Conservation (phyloP, 2,329 filamentous ascomycete genomes). For the Diaporthe humulicola region DNA sequence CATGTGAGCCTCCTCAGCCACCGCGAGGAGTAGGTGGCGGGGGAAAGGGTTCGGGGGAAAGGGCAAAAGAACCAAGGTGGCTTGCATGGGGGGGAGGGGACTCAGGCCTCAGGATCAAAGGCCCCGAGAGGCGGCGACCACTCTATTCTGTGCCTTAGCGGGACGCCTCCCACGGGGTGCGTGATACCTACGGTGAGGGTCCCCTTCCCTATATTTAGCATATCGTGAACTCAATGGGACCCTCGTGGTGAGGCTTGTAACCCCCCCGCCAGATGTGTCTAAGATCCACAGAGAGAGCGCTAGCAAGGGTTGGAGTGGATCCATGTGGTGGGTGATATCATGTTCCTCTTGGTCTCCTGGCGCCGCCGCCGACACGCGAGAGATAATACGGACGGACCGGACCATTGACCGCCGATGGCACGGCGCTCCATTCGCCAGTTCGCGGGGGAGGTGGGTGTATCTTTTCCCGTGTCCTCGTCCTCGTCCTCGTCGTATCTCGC, state of each 20-base stretch:
- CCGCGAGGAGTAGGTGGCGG: background rate
- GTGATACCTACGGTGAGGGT: conserved; percentile 8
- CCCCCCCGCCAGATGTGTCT: background rate
- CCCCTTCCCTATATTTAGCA: conserved; percentile 26
- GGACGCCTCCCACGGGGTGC: background rate
- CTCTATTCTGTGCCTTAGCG: background rate
- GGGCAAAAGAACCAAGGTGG: background rate
- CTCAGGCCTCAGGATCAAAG: background rate
- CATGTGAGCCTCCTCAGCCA: conserved; percentile 13
- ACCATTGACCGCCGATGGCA: background rate
- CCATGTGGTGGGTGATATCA: conserved; percentile 6
- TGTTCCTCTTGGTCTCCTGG: background rate
- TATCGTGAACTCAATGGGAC: conserved; percentile 2
- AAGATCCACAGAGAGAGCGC: background rate
- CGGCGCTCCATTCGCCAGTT: background rate
- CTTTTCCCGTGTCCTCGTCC: background rate
- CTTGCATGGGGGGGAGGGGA: background rate
- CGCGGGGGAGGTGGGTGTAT: background rate
- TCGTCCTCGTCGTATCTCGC: background rate
- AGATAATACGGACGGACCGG: background rate
- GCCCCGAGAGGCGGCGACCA: background rate
- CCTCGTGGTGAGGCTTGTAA: background rate
- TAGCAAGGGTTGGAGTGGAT: background rate
- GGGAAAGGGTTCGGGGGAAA: background rate
- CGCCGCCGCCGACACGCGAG: background rate